Percentiles rank a stretch among this genome's conserved stretches.
Evolutionary conservation across 2,329 filamentous ascomycete genomes (phyloP).

Genomic region (Lachnellula willkommii): DNA sequence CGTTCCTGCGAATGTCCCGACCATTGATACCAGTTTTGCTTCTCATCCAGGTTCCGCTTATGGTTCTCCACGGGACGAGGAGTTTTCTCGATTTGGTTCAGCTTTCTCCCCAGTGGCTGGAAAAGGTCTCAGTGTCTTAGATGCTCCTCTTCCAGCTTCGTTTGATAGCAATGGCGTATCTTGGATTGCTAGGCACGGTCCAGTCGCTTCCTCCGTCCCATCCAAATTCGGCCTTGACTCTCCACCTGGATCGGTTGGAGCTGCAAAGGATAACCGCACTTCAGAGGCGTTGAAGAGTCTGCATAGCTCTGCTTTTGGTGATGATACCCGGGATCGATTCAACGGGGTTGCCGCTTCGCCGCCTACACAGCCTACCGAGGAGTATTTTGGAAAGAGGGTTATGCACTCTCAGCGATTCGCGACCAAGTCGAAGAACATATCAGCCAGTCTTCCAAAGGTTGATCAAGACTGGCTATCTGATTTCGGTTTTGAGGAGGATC

Average conservation of each 20-base stretch:
- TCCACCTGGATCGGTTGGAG: constrained; percentile 67
- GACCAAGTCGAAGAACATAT: constrained; percentile 61
- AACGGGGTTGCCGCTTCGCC: constrained; percentile 41
- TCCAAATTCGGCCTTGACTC: constrained; percentile 87
- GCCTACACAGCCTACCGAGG: constrained; percentile 40
- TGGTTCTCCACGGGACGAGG: constrained; percentile 76
- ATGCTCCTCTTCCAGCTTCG: constrained; percentile 86
- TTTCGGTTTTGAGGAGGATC: constrained; percentile 84
- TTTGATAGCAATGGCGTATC: constrained; percentile 96
- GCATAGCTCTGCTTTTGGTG: constrained; percentile 62
- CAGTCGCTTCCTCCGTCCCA: constrained; percentile 87
- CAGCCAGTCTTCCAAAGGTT: constrained; percentile 62
- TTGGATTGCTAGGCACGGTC: constrained; percentile 81
- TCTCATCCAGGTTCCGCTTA: constrained; percentile 58
- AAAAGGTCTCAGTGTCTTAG: constrained; percentile 77
- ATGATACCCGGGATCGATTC: constrained; percentile 58
- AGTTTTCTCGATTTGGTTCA: constrained; percentile 55
- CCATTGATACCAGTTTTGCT: constrained; percentile 49
- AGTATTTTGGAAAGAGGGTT: constrained; percentile 65
- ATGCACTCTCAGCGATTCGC: constrained; percentile 64
- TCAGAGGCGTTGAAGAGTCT: constrained; percentile 60
- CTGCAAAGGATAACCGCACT: constrained; percentile 54
- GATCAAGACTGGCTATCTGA: constrained; percentile 60
- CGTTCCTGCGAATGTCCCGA: constrained; percentile 42
- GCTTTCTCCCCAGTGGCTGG: constrained; percentile 72